These are phyloP conservation scores for Thielaviopsis punctulata DNA, from an alignment of 2,329 filamentous ascomycete genomes.

Conservation along the genomic window DNA sequence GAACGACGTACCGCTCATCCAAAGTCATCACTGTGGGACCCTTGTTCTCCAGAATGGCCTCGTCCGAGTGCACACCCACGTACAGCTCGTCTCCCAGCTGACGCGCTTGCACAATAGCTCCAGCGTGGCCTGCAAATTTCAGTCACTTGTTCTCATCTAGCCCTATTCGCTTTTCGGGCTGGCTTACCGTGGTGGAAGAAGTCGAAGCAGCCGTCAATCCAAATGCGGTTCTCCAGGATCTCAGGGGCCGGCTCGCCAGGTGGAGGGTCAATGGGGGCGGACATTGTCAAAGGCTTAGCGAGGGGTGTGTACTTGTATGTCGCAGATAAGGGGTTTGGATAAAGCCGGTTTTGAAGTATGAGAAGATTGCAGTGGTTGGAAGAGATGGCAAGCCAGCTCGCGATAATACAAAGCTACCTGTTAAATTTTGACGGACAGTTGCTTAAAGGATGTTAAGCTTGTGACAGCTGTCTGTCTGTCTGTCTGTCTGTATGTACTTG, in stretches of 20 bases:
- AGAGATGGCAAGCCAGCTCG: background rate
- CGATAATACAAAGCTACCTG: background rate
- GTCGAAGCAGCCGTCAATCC: constrained; percentile 98
- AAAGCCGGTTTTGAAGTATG: too few relatives aligned
- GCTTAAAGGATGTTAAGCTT: too few relatives aligned
- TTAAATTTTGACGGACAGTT: too few relatives aligned
- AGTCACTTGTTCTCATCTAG: background rate
- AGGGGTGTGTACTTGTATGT: too few relatives aligned
- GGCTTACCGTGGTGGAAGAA: constrained; percentile 83
- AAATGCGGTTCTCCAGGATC: constrained; percentile 58
- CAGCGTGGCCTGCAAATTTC: constrained; percentile 57
- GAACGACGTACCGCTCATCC: constrained; percentile 49
- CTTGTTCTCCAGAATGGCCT: constrained; percentile 91
- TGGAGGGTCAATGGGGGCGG: constrained; percentile 15
- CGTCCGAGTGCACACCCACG: constrained; percentile 88
- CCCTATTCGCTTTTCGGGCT: background rate
- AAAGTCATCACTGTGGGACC: constrained; percentile 95
- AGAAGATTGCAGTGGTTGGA: background rate
- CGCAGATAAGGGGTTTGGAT: background rate
- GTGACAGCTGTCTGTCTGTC: too few relatives aligned
- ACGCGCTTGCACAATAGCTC: constrained; percentile 89
- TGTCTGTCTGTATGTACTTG: too few relatives aligned
- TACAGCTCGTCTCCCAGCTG: constrained; percentile 77
- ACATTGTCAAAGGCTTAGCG: constrained; percentile 3
- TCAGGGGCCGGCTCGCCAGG: constrained; percentile 34